A percentile compares a stretch with the other conserved stretches of the same genome.
Conservation (phyloP, 2,329 filamentous ascomycete genomes). For the Tolypocladium nubicola region DNA sequence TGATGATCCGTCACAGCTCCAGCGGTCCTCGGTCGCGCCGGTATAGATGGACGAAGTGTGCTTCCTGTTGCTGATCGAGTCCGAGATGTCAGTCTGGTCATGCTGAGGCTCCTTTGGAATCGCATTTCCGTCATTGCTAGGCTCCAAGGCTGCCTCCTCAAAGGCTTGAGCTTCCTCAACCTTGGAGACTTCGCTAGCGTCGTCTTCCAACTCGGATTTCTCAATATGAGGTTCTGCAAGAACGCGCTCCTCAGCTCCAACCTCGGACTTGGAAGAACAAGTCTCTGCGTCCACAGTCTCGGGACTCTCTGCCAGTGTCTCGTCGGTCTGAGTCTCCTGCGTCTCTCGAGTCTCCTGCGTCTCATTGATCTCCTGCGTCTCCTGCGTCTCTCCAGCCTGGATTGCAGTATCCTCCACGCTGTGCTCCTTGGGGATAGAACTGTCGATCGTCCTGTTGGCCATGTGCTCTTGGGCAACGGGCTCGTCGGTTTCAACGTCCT, state of each 20-base stretch:
- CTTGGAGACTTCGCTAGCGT: neutral
- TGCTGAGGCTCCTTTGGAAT: slow-evolving; percentile 2
- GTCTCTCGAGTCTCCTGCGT: neutral
- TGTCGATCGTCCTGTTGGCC: neutral
- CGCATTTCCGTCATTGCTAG: neutral
- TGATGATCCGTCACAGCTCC: slow-evolving; percentile 25
- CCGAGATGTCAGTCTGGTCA: slow-evolving; percentile 14
- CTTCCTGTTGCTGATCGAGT: slow-evolving; percentile 18
- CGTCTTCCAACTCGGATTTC: neutral
- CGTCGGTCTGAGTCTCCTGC: neutral
- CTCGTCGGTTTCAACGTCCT: neutral
- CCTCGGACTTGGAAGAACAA: neutral
- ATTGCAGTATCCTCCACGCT: neutral
- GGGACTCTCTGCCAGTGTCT: neutral
- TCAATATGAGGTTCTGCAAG: neutral
- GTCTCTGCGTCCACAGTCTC: neutral
- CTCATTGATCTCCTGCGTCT: neutral
- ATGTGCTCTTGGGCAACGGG: too few relatives aligned
- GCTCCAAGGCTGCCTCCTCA: neutral
- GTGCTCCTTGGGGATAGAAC: neutral
- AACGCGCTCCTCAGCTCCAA: neutral
- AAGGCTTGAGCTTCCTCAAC: neutral
- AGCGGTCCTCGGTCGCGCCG: slow-evolving; percentile 24
- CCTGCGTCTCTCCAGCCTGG: neutral
- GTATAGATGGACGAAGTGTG: slow-evolving; percentile 27